Evolutionary conservation across 495 filamentous ascomycete genomes (phyloP), one percentile per base, ranked within the genome.

Genomic region (Tirmania nivea): DNA sequence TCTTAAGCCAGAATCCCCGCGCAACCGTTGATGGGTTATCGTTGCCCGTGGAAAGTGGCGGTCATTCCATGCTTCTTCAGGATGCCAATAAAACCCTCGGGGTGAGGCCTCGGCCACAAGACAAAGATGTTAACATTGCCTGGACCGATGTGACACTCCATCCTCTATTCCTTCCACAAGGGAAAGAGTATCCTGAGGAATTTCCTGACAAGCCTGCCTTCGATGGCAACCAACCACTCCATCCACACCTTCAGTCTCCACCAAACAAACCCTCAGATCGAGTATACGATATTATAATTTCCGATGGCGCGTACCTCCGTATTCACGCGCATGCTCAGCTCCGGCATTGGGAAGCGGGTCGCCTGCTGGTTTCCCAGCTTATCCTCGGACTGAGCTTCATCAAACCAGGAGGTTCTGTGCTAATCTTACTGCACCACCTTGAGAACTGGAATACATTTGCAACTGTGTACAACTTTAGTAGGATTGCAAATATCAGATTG

Each of bases 271-370:
- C 39, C 17, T 14, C 14, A 45, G 17, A 45, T 8, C 39, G 34
- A 11, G 10, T 35, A 0, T 79, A 77, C 57, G 69, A 79, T 52
- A 67, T 79, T 1, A 65, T 75, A 11, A 60, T 81, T 39, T 79
- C 75, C 60, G 75, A 79, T 55, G 7, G 25, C 7, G 75, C 76
- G 1, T 71, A 78, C 36, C 63, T 77, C 12, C 60, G 75, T 14
- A 70, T 59, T 0, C 75, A 79, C 20, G 21, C 59, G 39, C 55
- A 57, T 11, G 49, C 56, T 34, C 70, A 74, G 59, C 62, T 70
- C n/a, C 64, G 73, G 54, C 21, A 11, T 0, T 52, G 58, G 17
- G 74, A 80, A 63, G 65, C 65, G 0, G 48, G 42, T 10, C 63
- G 75, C 36, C 60, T 78, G 25, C 54, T 53, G 0, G 42, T 62